Evolutionary conservation across 768 basidiomycete genomes (phyloP).

Genomic region (Tremella mesenterica): DNA sequence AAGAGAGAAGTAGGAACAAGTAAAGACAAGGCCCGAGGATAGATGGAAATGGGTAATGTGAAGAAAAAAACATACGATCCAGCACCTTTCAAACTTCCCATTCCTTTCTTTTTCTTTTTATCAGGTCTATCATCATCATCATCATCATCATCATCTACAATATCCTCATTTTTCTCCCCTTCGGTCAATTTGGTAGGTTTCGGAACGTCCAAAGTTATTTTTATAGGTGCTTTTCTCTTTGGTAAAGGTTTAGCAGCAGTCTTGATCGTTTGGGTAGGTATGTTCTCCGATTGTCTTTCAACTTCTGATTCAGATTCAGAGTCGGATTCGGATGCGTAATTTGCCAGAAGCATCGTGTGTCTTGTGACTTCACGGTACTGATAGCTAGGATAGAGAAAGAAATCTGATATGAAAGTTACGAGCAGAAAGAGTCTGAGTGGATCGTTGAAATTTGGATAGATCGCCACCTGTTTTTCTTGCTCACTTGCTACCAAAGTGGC

Average conservation of each 20-base stretch:
- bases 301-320: constrained; percentile 28
- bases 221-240: constrained; percentile 24
- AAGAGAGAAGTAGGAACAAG: too few species aligned
- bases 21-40: background rate
- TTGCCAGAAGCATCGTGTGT: constrained; percentile 34
- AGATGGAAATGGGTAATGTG: too few species aligned
- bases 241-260: background rate
- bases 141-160: constrained; percentile 7
- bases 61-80: constrained; percentile 26
- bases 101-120: constrained; percentile 15
- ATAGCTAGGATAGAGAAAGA: too few species aligned
- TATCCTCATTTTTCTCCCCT: background rate
- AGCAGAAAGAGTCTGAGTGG: too few species aligned
- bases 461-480: too few species aligned
- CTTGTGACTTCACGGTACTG: too few species aligned
- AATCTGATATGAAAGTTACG: too few species aligned
- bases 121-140: background rate
- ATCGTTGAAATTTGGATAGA: too few species aligned
- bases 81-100: constrained; percentile 20
- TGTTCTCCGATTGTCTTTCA: background rate
- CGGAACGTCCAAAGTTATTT: constrained; percentile 36
- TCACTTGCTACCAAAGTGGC: too few species aligned
- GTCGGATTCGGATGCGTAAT: constrained; percentile 35
- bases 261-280: background rate
- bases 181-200: constrained; percentile 7